These are phyloP conservation scores for Fomes fomentarius DNA, from an alignment of 1,284 basidiomycete species.

Conservation along the genomic window DNA sequence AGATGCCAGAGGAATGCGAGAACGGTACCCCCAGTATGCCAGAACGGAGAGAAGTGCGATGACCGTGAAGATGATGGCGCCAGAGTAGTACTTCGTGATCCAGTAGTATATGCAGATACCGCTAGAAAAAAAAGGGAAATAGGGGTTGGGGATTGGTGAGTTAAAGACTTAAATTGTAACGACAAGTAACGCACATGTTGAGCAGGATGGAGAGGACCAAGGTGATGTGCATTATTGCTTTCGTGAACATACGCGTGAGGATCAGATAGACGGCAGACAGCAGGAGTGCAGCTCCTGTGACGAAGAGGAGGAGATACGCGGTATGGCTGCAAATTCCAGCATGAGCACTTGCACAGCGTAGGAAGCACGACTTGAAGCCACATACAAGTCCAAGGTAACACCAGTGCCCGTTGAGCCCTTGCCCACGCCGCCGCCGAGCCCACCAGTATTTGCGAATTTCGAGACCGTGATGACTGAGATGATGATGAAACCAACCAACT, in stretches of 20 bases:
- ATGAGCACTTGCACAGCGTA: too few species aligned
- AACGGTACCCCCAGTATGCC: constrained; percentile 69
- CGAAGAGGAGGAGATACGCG: constrained; percentile 68
- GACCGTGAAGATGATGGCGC: constrained; percentile 78
- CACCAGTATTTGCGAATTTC: constrained; percentile 65
- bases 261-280: constrained; percentile 57
- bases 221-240: constrained; percentile 80
- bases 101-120: constrained; percentile 77
- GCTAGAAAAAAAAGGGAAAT: constrained; percentile 43
- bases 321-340: constrained; percentile 40
- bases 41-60: constrained; percentile 66
- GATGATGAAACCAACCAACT: constrained; percentile 71
- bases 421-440: constrained; percentile 69
- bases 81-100: constrained; percentile 75
- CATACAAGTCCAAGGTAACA: constrained; percentile 63
- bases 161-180: not conserved
- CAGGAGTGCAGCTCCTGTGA: constrained; percentile 53
- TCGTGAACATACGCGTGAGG: constrained; percentile 77
- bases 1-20: constrained; percentile 79
- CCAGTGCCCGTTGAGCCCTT: constrained; percentile 48
- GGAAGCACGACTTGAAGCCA: constrained; percentile 5
- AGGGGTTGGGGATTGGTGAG: too few species aligned
- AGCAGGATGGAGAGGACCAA: constrained; percentile 71
- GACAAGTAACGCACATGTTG: constrained; percentile 61
- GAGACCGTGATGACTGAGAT: constrained; percentile 68